A percentile compares a stretch with the other conserved stretches of the same genome.
Conservation (phyloP, 2,329 filamentous ascomycete genomes). For the Tolypocladium paradoxum region DNA sequence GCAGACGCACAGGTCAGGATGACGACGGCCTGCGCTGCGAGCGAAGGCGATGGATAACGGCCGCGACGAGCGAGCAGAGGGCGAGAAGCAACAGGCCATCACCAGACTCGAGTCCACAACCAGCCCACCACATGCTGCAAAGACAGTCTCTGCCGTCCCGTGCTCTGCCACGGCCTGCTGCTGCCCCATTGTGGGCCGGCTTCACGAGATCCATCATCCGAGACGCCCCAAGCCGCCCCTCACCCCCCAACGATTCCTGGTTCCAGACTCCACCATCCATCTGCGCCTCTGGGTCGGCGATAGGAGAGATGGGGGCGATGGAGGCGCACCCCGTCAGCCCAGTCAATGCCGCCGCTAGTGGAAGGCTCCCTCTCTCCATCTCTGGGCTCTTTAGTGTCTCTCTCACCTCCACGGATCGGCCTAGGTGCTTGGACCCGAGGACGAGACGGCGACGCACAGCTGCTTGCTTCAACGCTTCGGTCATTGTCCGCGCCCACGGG, state of each 20-base stretch:
- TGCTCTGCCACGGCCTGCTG: not conserved
- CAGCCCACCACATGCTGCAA: not conserved
- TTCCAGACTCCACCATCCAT: not conserved
- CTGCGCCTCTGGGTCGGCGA: constrained; percentile 5
- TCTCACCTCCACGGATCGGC: not conserved
- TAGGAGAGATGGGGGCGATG: constrained; percentile 6
- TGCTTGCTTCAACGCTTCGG: not conserved
- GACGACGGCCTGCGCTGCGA: not conserved
- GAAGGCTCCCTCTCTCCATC: constrained; percentile 2
- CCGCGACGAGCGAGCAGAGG: not conserved
- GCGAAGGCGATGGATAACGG: not conserved
- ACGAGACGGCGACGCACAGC: not conserved
- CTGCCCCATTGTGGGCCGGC: not conserved
- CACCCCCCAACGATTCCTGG: not conserved
- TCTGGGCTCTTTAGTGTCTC: not conserved
- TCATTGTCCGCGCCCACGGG: not conserved
- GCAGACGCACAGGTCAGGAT: not conserved
- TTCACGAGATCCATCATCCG: not conserved
- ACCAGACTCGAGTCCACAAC: not conserved
- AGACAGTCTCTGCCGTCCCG: not conserved
- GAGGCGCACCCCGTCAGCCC: constrained; percentile 4
- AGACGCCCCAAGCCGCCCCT: not conserved
- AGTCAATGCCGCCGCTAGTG: constrained; percentile 6
- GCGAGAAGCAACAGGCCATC: not conserved
- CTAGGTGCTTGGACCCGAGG: no score